Conservation (phyloP, 2,329 filamentous ascomycete genomes). For the Aspergillus felis region DNA sequence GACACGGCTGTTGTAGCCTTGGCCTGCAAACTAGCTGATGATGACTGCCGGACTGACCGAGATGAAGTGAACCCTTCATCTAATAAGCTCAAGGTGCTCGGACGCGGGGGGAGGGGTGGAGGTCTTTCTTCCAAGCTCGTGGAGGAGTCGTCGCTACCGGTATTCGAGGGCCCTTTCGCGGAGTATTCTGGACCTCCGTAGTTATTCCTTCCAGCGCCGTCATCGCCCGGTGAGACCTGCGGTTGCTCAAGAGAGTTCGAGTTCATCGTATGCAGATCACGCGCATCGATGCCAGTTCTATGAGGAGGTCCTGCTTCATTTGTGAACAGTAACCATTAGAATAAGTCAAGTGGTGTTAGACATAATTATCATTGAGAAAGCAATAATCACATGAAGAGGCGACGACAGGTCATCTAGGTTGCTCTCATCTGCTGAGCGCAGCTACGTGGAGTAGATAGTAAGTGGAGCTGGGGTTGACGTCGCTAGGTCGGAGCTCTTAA, state of each 20-base stretch:
- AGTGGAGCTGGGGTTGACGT: conserved; percentile 3
- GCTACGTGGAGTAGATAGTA: not conserved
- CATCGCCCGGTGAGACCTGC: conserved; percentile 2
- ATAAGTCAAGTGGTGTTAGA: not conserved
- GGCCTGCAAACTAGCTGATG: conserved; percentile 45
- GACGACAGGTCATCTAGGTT: not conserved
- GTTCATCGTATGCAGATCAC: conserved; percentile 8
- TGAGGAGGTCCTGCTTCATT: not conserved
- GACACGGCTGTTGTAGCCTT: conserved; percentile 82
- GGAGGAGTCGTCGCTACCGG: conserved; percentile 14
- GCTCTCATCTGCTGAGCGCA: no score
- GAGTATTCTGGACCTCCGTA: conserved; percentile 6
- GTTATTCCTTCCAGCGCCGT: conserved; percentile 6
- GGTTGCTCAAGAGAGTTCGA: conserved; percentile 6
- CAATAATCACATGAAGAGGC: not conserved
- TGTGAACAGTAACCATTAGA: not conserved
- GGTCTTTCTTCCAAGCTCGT: conserved; percentile 32
- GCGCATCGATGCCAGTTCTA: conserved; percentile 5
- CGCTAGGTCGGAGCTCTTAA: conserved; percentile 6
- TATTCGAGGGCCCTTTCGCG: conserved; percentile 15
- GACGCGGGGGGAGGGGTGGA: conserved; percentile 47
- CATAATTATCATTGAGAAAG: not conserved
- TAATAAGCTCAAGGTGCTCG: conserved; percentile 35
- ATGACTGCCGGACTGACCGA: conserved; percentile 30
- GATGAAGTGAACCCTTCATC: conserved; percentile 32